Conservation (phyloP, 2,329 filamentous ascomycete genomes). For the Aureobasidium sp. region DNA sequence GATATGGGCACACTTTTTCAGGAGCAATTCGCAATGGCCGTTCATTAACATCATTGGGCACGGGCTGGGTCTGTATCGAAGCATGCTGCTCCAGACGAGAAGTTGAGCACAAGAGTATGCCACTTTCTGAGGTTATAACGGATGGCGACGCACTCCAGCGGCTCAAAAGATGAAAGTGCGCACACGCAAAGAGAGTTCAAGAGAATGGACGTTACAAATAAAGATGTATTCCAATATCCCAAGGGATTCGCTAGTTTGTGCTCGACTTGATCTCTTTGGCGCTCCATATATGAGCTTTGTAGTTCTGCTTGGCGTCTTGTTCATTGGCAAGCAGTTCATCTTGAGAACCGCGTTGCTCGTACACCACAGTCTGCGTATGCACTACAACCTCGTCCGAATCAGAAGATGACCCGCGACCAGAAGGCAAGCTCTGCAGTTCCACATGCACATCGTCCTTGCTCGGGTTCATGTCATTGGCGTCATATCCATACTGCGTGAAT, state of each 20-base stretch:
- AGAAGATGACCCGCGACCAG: background rate
- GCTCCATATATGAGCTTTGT: background rate
- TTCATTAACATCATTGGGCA: constrained; percentile 36
- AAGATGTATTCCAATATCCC: too few relatives aligned
- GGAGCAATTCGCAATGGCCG: constrained; percentile 38
- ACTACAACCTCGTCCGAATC: background rate
- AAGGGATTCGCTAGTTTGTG: background rate
- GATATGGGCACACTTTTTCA: constrained; percentile 38
- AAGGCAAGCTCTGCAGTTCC: background rate
- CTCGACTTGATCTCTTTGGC: background rate
- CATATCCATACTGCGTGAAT: background rate
- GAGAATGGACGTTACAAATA: too few relatives aligned
- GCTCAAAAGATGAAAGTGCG: too few relatives aligned
- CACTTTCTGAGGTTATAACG: too few relatives aligned
- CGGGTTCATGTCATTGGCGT: background rate
- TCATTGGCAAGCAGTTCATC: background rate
- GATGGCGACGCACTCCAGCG: too few relatives aligned
- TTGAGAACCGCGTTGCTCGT: background rate
- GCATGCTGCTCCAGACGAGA: background rate
- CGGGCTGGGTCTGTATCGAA: background rate
- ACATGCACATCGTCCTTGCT: background rate
- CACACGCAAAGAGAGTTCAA: too few relatives aligned
- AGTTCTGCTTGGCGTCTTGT: background rate
- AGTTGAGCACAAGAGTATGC: too few relatives aligned
- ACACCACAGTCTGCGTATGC: background rate